phyloP scores from a whole-genome alignment of 2,329 filamentous ascomycete genomes.

The Pestalotiopsis sp. region DNA sequence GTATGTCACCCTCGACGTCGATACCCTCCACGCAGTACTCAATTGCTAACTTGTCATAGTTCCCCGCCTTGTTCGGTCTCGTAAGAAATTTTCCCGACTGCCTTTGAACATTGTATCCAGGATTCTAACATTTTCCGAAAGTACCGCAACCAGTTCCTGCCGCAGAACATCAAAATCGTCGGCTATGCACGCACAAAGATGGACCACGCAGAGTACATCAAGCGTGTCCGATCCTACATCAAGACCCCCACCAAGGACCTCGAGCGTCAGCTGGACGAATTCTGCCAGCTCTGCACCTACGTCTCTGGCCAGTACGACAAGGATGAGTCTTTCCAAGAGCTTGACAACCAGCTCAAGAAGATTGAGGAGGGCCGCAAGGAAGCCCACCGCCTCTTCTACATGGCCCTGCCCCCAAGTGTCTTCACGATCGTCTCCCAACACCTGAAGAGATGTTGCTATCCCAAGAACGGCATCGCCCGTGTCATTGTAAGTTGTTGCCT shows the following conservation, averaged over 20 bases:
- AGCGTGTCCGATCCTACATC: conserved; percentile 95
- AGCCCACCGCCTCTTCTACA: conserved; percentile 96
- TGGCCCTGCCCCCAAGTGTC: conserved; percentile 96
- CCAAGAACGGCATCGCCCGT: conserved; percentile 83
- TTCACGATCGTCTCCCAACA: conserved; percentile 98
- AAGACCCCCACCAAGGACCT: conserved; percentile 98
- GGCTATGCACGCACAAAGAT: conserved; percentile 99
- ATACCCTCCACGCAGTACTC: conserved; percentile 15
- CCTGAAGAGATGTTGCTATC: conserved; percentile 96
- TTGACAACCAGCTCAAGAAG: conserved; percentile 84
- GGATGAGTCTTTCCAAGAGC: conserved; percentile 87
- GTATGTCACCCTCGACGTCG: conserved; percentile 54
- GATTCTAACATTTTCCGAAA: conserved; percentile 39
- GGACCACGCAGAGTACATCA: conserved; percentile 95
- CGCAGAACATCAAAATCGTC: conserved; percentile 93
- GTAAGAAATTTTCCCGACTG: conserved; percentile 63
- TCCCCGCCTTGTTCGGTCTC: conserved; percentile 94
- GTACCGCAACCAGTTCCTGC: conserved; percentile 99
- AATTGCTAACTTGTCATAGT: conserved; percentile 57
- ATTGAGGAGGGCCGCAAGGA: conserved; percentile 82
- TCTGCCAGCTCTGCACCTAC: conserved; percentile 87
- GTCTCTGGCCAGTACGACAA: conserved; percentile 97
- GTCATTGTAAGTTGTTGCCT: conserved; percentile 73
- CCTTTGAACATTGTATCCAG: background rate
- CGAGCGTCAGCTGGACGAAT: conserved; percentile 92